Base-by-base conservation (phyloP, 2,329 filamentous ascomycete genomes). In the Calonectria pteridis region DNA sequence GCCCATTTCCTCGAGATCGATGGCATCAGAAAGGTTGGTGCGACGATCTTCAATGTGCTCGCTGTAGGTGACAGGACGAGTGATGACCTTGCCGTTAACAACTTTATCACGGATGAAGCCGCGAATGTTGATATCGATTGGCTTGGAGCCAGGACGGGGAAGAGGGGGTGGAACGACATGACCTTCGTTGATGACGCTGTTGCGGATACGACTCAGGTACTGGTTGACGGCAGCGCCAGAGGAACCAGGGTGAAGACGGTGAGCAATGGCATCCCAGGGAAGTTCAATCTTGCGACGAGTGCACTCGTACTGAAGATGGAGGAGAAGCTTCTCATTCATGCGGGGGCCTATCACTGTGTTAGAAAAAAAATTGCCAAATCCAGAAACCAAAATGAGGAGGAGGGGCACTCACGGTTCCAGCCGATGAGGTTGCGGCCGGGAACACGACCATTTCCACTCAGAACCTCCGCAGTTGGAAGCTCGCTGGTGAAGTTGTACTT, bases 251-350 rank as follows among this genome's bases (percentile, higher is more conserved):
- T 84, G 83, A 20, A 88, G 78, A 1, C 85, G 82, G 63, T 87
- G 84, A 29, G 85, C 85, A 51, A 87, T 82, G 0, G 77, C 66
- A 18, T 86, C 83, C 85, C 85, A 87, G 0, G 86, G 85, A 0
- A 87, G 14, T 1, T 82, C 77, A 29, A 84, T 77, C 33, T 80
- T 81, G 62, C 81, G 76, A 6, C 82, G 75, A 16, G 73, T 70
- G 43, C 80, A 83, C 75, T 88, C 87, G 40, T 86, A 88, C 14
- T 84, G 79, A 0, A 88, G 74, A 69, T 84, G 78, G 0, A 88
- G 79, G 0, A 88, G 71, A 0, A 88, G 75, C 76, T 88, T 88
- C 46, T 88, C 87, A 0, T 82, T 79, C 85, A 88, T 89, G 13
- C 86, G 84, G 13, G 85, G 84, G 0, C 86, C 87, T 89, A 59